Base-by-base conservation (phyloP, 2,329 filamentous ascomycete genomes). In the Capronia epimyces region DNA sequence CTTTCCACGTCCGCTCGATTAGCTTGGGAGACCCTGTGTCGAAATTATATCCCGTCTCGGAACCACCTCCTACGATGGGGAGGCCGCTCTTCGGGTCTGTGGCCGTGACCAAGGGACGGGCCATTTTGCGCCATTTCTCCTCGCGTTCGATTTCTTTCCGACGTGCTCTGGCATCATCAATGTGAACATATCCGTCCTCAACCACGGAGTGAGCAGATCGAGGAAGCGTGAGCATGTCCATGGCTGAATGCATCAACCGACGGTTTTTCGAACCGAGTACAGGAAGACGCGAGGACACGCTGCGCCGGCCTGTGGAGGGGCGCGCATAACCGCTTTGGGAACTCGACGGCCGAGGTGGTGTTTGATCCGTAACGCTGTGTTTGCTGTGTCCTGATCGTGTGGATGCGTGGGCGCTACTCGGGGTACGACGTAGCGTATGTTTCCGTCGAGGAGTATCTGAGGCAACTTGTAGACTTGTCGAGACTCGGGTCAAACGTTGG, bases 1-100 rank as follows among this genome's bases (percentile, higher is more conserved):
- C 93, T 67, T 98, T 98, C 93, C 93, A 98, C 1, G 89, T 94
- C 49, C 93, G 81, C 59, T 90, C 86, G 52, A 95, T 83, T 37
- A 98, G 75, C 67, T 96, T 90, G n/a, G 86, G 77, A 65, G 86
- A 87, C 57, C 78, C 82, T 31, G 80, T 79, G 68, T 96, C 89
- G 65, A 97, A 97, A 48, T 89, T 86, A 57, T 84, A 84, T 44
- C 42, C 55, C n/a, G 44, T 52, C 12, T 43, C 52, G 3, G 52
- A 52, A 10, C 71, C 81, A 13, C 79, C 79, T 18, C 80, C 79
- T 15, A 60, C 54, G 12, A 54, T 27, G 18, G 58, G 53, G 13
- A 50, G 15, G 10, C 55, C 49, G 3, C 49, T 57, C 24, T 49
- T 52, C 4, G 51, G 49, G 46, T 74, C 68, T 25, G 69, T 67